phyloP scores from a whole-genome alignment of 176 grass and related monocot species.

The Zizania latifolia region DNA sequence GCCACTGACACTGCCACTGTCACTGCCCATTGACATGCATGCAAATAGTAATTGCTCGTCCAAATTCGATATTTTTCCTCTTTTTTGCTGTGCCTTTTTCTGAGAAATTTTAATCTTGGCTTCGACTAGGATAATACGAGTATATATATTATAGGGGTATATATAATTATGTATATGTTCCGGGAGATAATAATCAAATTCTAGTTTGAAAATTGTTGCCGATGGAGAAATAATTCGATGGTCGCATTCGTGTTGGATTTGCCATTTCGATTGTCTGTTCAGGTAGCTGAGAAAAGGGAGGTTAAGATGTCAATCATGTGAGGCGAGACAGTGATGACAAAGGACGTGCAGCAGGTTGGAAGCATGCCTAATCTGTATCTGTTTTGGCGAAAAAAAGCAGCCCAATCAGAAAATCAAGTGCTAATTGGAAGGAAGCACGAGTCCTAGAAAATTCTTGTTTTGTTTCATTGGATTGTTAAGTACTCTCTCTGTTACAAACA shows the following conservation, averaged over 20 bases:
- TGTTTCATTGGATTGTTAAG: no score
- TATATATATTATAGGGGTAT: conserved; percentile 38
- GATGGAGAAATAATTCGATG: conserved; percentile 10
- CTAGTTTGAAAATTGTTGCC: background rate
- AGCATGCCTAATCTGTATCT: conserved; percentile 41
- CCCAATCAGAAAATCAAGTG: no score
- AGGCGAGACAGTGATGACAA: no score
- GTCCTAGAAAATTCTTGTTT: no score
- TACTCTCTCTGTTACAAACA: no score
- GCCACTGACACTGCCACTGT: no score
- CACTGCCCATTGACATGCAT: background rate
- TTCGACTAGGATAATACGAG: conserved; percentile 23
- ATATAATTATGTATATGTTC: conserved; percentile 6
- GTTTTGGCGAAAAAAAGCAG: no score
- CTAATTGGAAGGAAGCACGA: no score
- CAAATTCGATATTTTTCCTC: background rate
- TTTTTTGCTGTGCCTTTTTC: background rate
- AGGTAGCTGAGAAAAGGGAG: conserved; percentile 38
- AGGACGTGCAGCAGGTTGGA: conserved; percentile 32
- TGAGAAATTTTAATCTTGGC: conserved; percentile 21
- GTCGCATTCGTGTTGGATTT: conserved; percentile 15
- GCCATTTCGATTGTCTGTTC: background rate
- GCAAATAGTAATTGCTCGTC: conserved; percentile 29
- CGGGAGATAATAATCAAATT: conserved; percentile 15
- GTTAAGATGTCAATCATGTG: conserved; percentile 12